Evolutionary conservation across 2,329 filamentous ascomycete species (phyloP), one percentile per base, ranked within the genome.

Genomic region (Metarhizium sp.): DNA sequence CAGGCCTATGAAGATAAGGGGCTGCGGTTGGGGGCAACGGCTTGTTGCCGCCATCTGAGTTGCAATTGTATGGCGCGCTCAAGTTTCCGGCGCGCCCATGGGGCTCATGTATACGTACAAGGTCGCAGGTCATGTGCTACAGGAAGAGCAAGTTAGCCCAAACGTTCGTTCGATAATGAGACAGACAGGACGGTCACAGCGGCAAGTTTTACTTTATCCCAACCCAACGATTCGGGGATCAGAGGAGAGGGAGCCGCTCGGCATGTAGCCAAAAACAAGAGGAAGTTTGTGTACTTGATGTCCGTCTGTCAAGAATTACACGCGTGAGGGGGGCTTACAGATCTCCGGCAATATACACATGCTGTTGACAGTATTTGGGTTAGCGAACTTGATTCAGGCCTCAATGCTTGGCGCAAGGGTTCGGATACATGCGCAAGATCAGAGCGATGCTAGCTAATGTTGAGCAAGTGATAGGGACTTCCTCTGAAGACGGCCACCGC

Each of bases 121-220:
- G 85, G 80, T 92, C 88, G 79, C 89, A 92, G 70, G 88, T 92
- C 88, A 92, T 92, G 82, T 92, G 89, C 87, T 91, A 74, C 59
- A 55, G 59, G 55, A 50, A 54, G 58, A 63, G 57, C 42, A 60
- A 42, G 52, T 56, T 58, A 56, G 55, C 47, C 45, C 45, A 48
- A 30, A 48, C 7, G 45, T 48, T 48, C 45, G 45, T 30, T 30
- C 18, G 45, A 30, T 20, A 48, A 48, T 29, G 25, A 48, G 25
- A 48, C 45, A 30, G 25, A 30, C 45, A 48, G 25, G 45, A 48
- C 7, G 13, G 45, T 20, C 45, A 30, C 45, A 48, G 45, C 45
- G 25, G 45, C 45, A 16, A 16, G 25, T 48, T 48, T 48, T 25
- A 48, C 20, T 14, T 18, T 14, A 16, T 30, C 45, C 25, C 45